These are phyloP conservation scores for Entonaema liquescens DNA, from an alignment of 495 filamentous ascomycete species.

Conservation along the genomic window DNA sequence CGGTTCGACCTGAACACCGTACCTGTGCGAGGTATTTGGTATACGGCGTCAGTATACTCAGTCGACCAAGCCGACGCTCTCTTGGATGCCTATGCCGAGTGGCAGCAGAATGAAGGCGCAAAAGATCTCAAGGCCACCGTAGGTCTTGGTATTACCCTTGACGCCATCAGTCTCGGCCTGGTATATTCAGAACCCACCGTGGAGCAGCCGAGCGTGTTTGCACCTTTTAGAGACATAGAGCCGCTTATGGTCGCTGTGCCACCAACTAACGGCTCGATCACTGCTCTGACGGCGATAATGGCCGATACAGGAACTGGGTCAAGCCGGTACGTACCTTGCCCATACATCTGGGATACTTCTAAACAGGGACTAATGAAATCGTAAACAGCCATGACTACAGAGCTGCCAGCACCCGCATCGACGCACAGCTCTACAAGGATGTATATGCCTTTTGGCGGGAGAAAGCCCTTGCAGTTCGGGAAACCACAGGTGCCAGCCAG, in stretches of 20 bases:
- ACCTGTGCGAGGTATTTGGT: slow-evolving; percentile 43
- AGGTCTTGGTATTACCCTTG: slow-evolving; percentile 1
- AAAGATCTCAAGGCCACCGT: slow-evolving; percentile 28
- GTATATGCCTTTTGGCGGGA: slow-evolving; percentile 42
- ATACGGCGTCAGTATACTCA: slow-evolving; percentile 17
- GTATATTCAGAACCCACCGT: slow-evolving; percentile 14
- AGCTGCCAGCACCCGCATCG: slow-evolving; percentile 29
- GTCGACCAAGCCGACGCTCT: slow-evolving; percentile 15
- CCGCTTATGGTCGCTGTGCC: slow-evolving; percentile 2
- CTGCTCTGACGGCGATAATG: slow-evolving; percentile 5
- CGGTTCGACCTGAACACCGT: slow-evolving; percentile 50
- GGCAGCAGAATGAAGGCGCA: slow-evolving; percentile 34
- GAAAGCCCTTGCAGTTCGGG: slow-evolving; percentile 22
- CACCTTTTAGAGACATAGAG: slow-evolving; percentile 11
- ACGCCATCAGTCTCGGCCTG: background rate
- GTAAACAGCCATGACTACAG: slow-evolving; percentile 43
- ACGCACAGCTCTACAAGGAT: slow-evolving; percentile 44
- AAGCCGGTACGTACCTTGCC: background rate
- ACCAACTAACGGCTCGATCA: slow-evolving; percentile 13
- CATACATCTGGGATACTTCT: background rate
- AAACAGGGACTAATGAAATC: background rate
- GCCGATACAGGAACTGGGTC: background rate
- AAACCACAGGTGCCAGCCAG: slow-evolving; percentile 38
- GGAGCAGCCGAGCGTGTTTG: slow-evolving; percentile 13
- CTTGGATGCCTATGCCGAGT: slow-evolving; percentile 31